Base-by-base conservation (phyloP, 2,329 filamentous ascomycete genomes). In the Raffaelea albimanens region DNA sequence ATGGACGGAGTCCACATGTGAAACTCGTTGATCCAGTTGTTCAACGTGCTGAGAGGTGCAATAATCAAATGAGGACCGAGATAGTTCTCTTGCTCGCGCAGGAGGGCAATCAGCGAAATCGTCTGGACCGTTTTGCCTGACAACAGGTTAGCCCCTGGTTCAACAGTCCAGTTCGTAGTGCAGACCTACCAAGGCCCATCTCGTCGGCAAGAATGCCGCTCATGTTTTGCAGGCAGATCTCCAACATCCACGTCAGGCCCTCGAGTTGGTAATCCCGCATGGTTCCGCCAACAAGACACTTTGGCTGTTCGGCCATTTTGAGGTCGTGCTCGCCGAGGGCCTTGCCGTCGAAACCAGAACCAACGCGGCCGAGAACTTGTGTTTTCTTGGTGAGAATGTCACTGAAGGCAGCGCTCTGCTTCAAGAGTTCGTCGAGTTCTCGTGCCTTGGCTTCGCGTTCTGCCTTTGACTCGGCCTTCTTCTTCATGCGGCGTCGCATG, bases 221-320 rank as follows among this genome's bases (percentile, higher is more conserved):
- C 63, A 96, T 78, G 11, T 90, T 90, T 58, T 95, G 93, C 2
- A 73, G 66, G 48, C 75, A 78, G 46, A 80, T 77, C 71, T 95
- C 88, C 57, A 85, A 95, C 71, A 98, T 83, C 93, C 93, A 98
- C 1, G 95, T 94, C 1, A 98, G 65, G 0, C 93, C 93, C 61
- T 97, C 91, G 0, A 98, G 69, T 58, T 98, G 93, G 60, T 98
- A 98, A 52, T 87, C 85, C 18, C 90, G 76, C 91, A 98, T 97
- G 4, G 82, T 84, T 1, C 93, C 93, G 5, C 88, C 88, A 1
- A 83, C 82, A 57, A 98, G 81, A 50, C 89, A 80, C 53, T 83
- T 82, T 0, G 93, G 93, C 60, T 98, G 93, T 52, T 85, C 75
- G 0, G 90, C 91, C 62, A 94, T 87, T 48, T 82, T 75, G 16